These are phyloP conservation scores for Magnusiomyces ingens DNA, from an alignment of 1,139 yeast species.

Conservation along the genomic window DNA sequence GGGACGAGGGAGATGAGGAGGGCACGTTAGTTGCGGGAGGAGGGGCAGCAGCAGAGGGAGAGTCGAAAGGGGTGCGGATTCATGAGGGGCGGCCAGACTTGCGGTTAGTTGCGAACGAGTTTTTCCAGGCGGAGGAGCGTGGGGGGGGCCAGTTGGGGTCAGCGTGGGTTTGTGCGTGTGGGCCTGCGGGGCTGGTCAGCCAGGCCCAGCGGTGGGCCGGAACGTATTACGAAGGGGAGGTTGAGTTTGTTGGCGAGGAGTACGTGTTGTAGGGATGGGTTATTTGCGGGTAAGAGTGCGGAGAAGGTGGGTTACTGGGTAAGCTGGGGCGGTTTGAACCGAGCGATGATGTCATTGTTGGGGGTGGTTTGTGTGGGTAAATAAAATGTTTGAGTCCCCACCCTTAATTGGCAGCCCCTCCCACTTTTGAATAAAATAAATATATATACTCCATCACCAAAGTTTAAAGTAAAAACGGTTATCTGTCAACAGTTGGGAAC, in stretches of 20 bases:
- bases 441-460: too few species aligned
- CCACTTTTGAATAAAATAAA: too few species aligned
- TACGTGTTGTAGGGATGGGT: conserved; percentile 23
- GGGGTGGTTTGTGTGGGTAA: too few species aligned
- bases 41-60: not conserved
- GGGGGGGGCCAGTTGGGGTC: conserved; percentile 16
- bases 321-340: too few species aligned
- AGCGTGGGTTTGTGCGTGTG: conserved; percentile 67
- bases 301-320: too few species aligned
- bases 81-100: conserved; percentile 30
- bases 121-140: conserved; percentile 20
- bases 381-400: too few species aligned
- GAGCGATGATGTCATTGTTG: too few species aligned
- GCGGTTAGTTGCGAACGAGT: conserved; percentile 16
- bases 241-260: conserved; percentile 42
- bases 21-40: not conserved
- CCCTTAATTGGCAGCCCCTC: too few species aligned
- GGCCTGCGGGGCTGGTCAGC: conserved; percentile 48
- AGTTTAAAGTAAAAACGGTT: too few species aligned
- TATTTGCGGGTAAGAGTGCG: too few species aligned
- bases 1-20: not conserved
- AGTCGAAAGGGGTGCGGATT: conserved; percentile 16
- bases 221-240: conserved; percentile 22
- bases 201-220: conserved; percentile 45
- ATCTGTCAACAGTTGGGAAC: too few species aligned